These are phyloP conservation scores for Carnegiea gigantea DNA, from an alignment of 179 eudicot species.

Conservation along the genomic window DNA sequence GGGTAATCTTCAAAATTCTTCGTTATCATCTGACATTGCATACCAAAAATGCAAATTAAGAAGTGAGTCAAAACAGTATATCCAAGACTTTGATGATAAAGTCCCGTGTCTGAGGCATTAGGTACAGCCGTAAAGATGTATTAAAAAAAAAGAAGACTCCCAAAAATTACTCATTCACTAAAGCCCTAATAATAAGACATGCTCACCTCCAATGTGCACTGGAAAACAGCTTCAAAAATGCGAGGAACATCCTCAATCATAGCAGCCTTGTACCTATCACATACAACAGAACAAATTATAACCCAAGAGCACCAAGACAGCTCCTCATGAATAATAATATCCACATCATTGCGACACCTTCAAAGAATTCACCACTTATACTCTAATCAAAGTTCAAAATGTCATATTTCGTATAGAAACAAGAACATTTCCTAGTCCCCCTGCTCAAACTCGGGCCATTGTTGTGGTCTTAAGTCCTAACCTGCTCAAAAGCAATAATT, in stretches of 20 bases:
- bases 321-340: not conserved
- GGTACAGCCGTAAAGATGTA: not conserved
- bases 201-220: slow-evolving; percentile 92
- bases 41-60: slow-evolving; percentile 4
- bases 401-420: not conserved
- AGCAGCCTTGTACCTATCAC: slow-evolving; percentile 70
- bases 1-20: slow-evolving; percentile 99
- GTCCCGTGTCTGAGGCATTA: not conserved
- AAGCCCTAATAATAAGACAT: not conserved
- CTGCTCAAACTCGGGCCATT: not conserved
- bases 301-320: not conserved
- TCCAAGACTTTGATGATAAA: not conserved
- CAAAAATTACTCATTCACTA: not conserved
- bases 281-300: not conserved
- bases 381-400: not conserved
- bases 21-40: slow-evolving; percentile 77
- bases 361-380: not conserved
- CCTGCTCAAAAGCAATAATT: not conserved
- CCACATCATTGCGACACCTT: not conserved
- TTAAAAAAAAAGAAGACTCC: not conserved
- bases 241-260: slow-evolving; percentile 95
- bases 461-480: not conserved
- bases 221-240: slow-evolving; percentile 94
- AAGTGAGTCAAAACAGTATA: not conserved
- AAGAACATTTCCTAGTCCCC: not conserved